These are phyloP conservation scores for Apiotrichum gamsii DNA, from an alignment of 1,284 basidiomycete genomes.

Conservation along the genomic window DNA sequence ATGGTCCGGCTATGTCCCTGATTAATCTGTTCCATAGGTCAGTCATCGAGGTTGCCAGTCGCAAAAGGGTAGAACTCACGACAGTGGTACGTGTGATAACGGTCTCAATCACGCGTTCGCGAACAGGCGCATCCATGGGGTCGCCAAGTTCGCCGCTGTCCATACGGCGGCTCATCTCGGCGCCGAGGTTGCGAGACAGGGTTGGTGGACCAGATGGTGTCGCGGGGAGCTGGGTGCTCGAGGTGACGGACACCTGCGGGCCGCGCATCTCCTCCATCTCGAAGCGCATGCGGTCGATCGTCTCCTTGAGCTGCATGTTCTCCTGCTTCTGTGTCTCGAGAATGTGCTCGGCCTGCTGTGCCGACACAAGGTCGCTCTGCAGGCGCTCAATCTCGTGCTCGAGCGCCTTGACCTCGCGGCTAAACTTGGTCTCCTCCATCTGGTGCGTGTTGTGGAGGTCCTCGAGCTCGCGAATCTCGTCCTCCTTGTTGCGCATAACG, in stretches of 20 bases:
- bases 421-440: constrained; percentile 53
- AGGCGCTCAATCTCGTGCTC: constrained; percentile 62
- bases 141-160: constrained; percentile 51
- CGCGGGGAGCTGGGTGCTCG: constrained; percentile 32
- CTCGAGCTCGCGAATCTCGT: constrained; percentile 59
- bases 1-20: background rate
- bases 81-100: constrained; percentile 46
- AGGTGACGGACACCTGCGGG: no score
- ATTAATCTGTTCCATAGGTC: no score
- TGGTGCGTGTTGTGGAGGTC: constrained; percentile 58
- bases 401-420: constrained; percentile 58
- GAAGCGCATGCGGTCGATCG: constrained; percentile 80
- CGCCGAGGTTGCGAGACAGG: constrained; percentile 71
- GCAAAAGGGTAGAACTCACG: constrained; percentile 1
- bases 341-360: constrained; percentile 62
- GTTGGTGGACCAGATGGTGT: constrained; percentile 50
- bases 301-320: constrained; percentile 82
- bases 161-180: constrained; percentile 61
- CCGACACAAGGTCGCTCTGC: constrained; percentile 60
- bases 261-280: constrained; percentile 79
- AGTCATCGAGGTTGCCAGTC: no score
- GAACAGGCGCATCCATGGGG: constrained; percentile 16
- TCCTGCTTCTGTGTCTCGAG: constrained; percentile 70
- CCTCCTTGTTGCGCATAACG: constrained; percentile 64
- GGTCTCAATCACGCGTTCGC: constrained; percentile 43